Base-by-base conservation (phyloP, 257 asterid species). In the Linderniella brevidens region DNA sequence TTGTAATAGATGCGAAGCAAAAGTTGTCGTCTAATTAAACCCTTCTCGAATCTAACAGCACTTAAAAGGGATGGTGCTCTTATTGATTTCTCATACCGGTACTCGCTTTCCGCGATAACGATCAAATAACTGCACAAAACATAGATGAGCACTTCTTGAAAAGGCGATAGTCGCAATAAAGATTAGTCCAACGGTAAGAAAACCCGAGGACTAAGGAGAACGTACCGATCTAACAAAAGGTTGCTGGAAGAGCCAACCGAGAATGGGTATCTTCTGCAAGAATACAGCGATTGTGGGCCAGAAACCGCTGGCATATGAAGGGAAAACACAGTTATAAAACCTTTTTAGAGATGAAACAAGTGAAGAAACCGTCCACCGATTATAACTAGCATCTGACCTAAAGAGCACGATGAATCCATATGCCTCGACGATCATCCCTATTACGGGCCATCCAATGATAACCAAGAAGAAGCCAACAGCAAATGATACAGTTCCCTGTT, bases 221-320 rank as follows among this genome's bases (percentile, higher is more conserved):
- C 83, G 54, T 78, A 85, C 96, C 79, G 93, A 60, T 85, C 93
- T 69, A 58, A 85, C 36, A 65, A 69, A 76, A 41, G 96, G 93
- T 57, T 76, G 92, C 67, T 81, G 96, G 64, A 85, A 58, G 37
- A 85, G 47, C 96, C 93, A 81, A 62, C 96, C 96, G 46, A 85
- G 19, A 64, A 85, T 13, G 63, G 96, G 96, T 53, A 85, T 70
- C 85, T 81, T 85, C 62, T 85, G 93, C 58, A 85, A 61, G 25
- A 85, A 85, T 54, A 85, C 96, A 54, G 87, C 75, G 58, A 81
- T 62, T 17, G 92, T 81, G 7, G 96, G 96, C 96, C 93, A 85
- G 72, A 85, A 85, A 37, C 96, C 96, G 65, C 96, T 86, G n/a
- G 86, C 71, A 60, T 6, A 6, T 25, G 32, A 6, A 25, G 32